These are phyloP conservation scores for Vaccinium vitisidaea DNA, from an alignment of 148 eudicot species.

Conservation along the genomic window DNA sequence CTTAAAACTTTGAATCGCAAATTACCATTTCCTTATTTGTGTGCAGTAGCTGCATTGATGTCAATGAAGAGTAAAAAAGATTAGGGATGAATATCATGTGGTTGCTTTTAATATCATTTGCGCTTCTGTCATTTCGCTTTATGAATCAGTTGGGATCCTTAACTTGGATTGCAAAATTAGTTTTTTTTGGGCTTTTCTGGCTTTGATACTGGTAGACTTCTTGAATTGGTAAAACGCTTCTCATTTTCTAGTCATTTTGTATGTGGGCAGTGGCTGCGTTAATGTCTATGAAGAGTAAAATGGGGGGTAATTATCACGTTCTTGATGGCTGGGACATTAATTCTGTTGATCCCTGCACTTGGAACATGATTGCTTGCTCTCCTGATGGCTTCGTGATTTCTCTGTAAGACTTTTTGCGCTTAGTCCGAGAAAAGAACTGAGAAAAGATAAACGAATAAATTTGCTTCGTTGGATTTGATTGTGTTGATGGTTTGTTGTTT, in stretches of 20 bases:
- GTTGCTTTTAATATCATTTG: background rate
- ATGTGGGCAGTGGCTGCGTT: constrained; percentile 70
- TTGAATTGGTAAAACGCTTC: background rate
- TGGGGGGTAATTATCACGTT: constrained; percentile 62
- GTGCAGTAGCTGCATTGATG: constrained; percentile 1
- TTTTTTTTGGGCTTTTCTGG: background rate
- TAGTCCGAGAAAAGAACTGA: background rate
- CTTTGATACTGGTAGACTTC: background rate
- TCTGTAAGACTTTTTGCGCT: constrained; percentile 50
- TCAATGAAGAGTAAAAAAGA: background rate
- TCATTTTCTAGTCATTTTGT: background rate
- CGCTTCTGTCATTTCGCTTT: background rate
- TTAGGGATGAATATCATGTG: background rate
- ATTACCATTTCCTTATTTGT: background rate
- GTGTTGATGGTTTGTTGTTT: background rate
- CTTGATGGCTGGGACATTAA: constrained; percentile 92
- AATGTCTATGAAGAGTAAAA: constrained; percentile 78
- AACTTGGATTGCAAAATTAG: background rate
- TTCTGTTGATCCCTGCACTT: constrained; percentile 98
- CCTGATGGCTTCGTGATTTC: constrained; percentile 72
- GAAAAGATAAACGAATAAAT: background rate
- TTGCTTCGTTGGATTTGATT: background rate
- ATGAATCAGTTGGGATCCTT: background rate
- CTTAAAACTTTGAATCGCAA: background rate
- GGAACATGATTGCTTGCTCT: constrained; percentile 93